These are phyloP conservation scores for Hypoxylon sp. DNA, from an alignment of 2,329 filamentous ascomycete species.

Conservation along the genomic window DNA sequence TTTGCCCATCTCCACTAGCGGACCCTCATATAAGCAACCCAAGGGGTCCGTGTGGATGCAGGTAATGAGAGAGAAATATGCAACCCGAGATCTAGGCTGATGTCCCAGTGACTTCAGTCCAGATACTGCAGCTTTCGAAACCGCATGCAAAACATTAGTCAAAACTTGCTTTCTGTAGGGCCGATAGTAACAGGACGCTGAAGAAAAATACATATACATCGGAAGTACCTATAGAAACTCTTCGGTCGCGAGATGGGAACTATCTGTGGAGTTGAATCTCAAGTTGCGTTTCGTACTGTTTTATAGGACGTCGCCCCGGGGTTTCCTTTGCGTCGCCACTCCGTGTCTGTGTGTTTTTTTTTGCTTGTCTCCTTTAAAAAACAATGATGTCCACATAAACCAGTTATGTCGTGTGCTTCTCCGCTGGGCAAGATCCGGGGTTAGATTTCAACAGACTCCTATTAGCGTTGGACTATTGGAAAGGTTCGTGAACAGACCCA, in stretches of 20 bases:
- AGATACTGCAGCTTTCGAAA: slow-evolving; percentile 14
- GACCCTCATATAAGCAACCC: slow-evolving; percentile 9
- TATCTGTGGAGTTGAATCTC: slow-evolving; percentile 25
- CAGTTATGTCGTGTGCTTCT: not conserved
- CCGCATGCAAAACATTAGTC: slow-evolving; percentile 18
- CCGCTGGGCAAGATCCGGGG: slow-evolving; percentile 28
- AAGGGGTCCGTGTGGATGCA: slow-evolving; percentile 13
- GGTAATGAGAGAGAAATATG: slow-evolving; percentile 15
- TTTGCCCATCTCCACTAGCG: slow-evolving; percentile 18
- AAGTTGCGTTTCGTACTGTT: slow-evolving; percentile 19
- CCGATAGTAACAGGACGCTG: slow-evolving; percentile 1
- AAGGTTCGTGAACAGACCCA: not conserved
- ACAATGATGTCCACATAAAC: slow-evolving; percentile 18
- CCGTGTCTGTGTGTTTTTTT: slow-evolving; percentile 8
- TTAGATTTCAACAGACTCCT: slow-evolving; percentile 8
- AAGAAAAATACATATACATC: not conserved
- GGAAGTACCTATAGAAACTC: slow-evolving; percentile 2
- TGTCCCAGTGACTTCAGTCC: slow-evolving; percentile 12
- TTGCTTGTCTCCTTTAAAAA: slow-evolving; percentile 21
- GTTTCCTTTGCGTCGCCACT: slow-evolving; percentile 8
- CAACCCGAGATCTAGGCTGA: slow-evolving; percentile 22
- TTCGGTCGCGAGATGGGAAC: slow-evolving; percentile 1
- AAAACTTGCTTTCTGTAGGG: not conserved
- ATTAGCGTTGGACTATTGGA: slow-evolving; percentile 25
- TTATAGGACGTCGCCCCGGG: slow-evolving; percentile 12